Evolutionary conservation across 2,329 filamentous ascomycete species (phyloP), one percentile per base, ranked within the genome.

Genomic region (Chaetoscypha palmicola): DNA sequence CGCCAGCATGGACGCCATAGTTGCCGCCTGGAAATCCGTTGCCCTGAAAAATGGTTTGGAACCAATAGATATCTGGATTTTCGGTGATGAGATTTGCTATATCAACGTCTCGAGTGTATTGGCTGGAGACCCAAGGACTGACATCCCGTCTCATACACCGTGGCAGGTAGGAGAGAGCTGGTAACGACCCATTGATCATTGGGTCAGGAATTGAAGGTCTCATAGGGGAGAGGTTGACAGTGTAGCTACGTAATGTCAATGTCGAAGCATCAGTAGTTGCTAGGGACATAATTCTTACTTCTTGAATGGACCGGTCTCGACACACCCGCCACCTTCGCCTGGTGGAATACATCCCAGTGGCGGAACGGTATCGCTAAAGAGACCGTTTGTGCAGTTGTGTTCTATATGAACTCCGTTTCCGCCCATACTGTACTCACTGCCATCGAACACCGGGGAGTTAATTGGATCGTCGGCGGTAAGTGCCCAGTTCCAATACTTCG

Each of bases 251-350:
- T 28, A 7, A 28, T 28, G 7, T 7, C 24, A 7, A 7, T 28
- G 7, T 7, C 7, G 7, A 28, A 28, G 7, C 24, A 28, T 7
- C 24, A 28, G 12, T 7, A 12, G 12, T 28, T 28, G 24, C 24
- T 28, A 7, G 12, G 7, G 8, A 5, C 14, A 16, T 8, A 14
- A 19, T 10, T 10, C 32, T 14, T 16, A 35, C 32, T 71, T 59
- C 43, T 53, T 62, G 58, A 73, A 71, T 1, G 70, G 69, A 1
- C 70, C 70, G 2, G 61, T 65, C 12, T 59, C 63, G 2, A 79
- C 65, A 53, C 74, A 78, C 2, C 75, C 74, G 26, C 75, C 74
- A 10, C 75, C 75, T 1, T 66, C 66, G 12, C 72, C 75, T 1
- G 68, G 68, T 0, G 68, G 69, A 46, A 59, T 47, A 52, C 64